These are phyloP conservation scores for Periconia sp. DNA, from an alignment of 2,329 filamentous ascomycete genomes.

Conservation along the genomic window DNA sequence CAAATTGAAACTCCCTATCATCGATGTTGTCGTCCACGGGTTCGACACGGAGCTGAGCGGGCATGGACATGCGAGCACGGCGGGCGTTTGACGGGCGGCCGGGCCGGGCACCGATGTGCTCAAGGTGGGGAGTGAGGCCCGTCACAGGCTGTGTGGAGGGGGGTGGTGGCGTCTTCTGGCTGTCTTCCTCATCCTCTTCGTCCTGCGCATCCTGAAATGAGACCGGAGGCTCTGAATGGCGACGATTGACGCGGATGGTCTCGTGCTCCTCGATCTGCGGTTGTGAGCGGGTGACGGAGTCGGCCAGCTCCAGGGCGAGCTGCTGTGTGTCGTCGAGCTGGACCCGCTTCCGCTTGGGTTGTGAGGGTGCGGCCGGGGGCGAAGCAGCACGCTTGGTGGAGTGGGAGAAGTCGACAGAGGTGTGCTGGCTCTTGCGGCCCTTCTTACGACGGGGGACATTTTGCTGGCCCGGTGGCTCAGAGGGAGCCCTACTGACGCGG, in stretches of 20 bases:
- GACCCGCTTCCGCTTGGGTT: conserved; percentile 43
- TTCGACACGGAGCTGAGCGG: conserved; percentile 38
- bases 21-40: conserved; percentile 30
- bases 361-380: conserved; percentile 28
- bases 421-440: conserved; percentile 36
- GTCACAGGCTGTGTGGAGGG: conserved; percentile 33
- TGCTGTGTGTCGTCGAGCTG: conserved; percentile 37
- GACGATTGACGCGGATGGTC: conserved; percentile 26
- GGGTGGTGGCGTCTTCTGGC: conserved; percentile 18
- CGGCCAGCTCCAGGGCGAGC: conserved; percentile 39
- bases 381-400: conserved; percentile 37
- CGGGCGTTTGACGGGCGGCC: conserved; percentile 29
- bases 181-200: conserved; percentile 22
- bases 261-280: conserved; percentile 23
- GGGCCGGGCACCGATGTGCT: conserved; percentile 33
- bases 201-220: conserved; percentile 23
- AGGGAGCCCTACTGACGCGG: conserved; percentile 40
- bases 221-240: conserved; percentile 43
- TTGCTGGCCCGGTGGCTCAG: conserved; percentile 42
- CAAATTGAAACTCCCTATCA: conserved; percentile 39
- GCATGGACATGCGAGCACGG: conserved; percentile 43
- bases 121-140: conserved; percentile 41
- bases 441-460: conserved; percentile 40
- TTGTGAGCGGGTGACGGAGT: conserved; percentile 34
- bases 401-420: conserved; percentile 24